These are phyloP conservation scores for Ophiostoma australiae DNA, from an alignment of 2,329 filamentous ascomycete species.

Conservation along the genomic window DNA sequence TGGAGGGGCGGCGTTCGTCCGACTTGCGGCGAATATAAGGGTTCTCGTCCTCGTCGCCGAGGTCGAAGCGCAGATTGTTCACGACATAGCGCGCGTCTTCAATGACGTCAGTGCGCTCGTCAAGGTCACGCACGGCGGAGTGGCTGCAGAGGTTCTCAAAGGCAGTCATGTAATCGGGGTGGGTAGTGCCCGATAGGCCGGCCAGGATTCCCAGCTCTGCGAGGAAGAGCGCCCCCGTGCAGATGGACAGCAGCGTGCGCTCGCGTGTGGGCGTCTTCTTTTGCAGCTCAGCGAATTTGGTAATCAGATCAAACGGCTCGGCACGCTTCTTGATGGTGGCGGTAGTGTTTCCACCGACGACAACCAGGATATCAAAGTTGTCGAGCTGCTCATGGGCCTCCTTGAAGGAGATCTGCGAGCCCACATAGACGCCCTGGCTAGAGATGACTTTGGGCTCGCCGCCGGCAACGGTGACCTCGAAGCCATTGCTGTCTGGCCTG, in stretches of 20 bases:
- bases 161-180: slow-evolving; percentile 72
- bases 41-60: slow-evolving; percentile 76
- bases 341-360: slow-evolving; percentile 66
- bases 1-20: slow-evolving; percentile 58
- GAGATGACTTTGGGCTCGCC: slow-evolving; percentile 53
- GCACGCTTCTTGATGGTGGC: slow-evolving; percentile 61
- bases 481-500: slow-evolving; percentile 43
- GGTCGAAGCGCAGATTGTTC: slow-evolving; percentile 84
- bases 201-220: slow-evolving; percentile 71
- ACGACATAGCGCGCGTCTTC: slow-evolving; percentile 80
- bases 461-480: slow-evolving; percentile 53
- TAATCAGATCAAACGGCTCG: slow-evolving; percentile 67
- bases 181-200: slow-evolving; percentile 75
- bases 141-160: slow-evolving; percentile 79
- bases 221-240: slow-evolving; percentile 73
- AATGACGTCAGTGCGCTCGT: slow-evolving; percentile 75
- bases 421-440: slow-evolving; percentile 62
- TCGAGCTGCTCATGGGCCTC: slow-evolving; percentile 69
- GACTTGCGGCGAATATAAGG: slow-evolving; percentile 75
- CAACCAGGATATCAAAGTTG: slow-evolving; percentile 73
- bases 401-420: slow-evolving; percentile 70
- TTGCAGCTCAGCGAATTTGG: slow-evolving; percentile 72
- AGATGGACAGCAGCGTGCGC: slow-evolving; percentile 74
- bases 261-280: slow-evolving; percentile 73
- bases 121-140: slow-evolving; percentile 61